Evolutionary conservation across 2,329 filamentous ascomycete species (phyloP).

Genomic region (Nakataea oryzae): DNA sequence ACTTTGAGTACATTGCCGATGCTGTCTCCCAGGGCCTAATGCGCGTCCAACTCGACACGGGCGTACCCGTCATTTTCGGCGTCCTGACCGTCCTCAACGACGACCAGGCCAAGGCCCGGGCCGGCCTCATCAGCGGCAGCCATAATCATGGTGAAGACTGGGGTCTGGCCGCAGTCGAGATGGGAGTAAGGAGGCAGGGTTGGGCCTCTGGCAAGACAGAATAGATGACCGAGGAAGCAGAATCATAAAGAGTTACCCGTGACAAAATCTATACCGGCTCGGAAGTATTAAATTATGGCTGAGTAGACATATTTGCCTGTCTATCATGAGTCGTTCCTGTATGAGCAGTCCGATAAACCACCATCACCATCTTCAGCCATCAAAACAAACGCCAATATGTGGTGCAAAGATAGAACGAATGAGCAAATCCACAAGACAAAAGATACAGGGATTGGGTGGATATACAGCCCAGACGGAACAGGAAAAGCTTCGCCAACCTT

Average conservation of each 20-base stretch:
- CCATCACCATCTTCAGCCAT: background rate
- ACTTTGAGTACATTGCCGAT: conserved; percentile 97
- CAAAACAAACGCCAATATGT: background rate
- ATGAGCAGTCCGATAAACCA: conserved; percentile 2
- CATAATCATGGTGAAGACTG: conserved; percentile 98
- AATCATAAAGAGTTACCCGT: background rate
- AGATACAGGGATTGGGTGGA: conserved; percentile 6
- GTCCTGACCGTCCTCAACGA: conserved; percentile 82
- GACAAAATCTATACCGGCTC: background rate
- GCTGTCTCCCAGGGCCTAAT: conserved; percentile 86
- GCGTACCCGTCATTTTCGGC: conserved; percentile 85
- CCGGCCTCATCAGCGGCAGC: conserved; percentile 56
- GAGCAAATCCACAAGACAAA: conserved; percentile 6
- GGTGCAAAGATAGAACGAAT: conserved; percentile 8
- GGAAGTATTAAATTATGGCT: conserved; percentile 5
- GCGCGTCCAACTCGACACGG: conserved; percentile 83
- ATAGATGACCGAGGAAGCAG: background rate
- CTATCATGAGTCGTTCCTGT: conserved; percentile 8
- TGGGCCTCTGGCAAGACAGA: conserved; percentile 50
- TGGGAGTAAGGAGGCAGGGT: conserved; percentile 73
- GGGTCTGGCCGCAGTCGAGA: conserved; percentile 88
- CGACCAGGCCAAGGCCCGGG: conserved; percentile 76
- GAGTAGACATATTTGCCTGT: background rate
- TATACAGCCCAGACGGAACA: background rate
- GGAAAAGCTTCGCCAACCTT: background rate